These are phyloP conservation scores for Spathaspora sp. DNA, from an alignment of 1,139 yeast genomes.

Conservation along the genomic window DNA sequence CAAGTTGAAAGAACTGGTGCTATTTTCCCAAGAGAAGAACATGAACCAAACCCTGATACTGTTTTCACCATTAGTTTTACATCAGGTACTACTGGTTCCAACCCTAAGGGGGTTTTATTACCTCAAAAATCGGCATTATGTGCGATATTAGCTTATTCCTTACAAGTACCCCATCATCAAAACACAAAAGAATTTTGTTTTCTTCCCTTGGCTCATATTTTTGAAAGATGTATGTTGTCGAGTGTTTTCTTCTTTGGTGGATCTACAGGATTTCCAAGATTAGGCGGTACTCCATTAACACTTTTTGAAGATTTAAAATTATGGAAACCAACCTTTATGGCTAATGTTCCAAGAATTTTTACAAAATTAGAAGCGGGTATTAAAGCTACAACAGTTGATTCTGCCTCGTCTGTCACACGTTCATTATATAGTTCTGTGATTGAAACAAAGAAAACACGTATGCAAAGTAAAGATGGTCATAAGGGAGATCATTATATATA, in stretches of 20 bases:
- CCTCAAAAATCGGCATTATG: slow-evolving; percentile 31
- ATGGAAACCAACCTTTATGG: slow-evolving; percentile 52
- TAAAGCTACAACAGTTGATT: slow-evolving; percentile 37
- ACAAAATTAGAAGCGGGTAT: slow-evolving; percentile 59
- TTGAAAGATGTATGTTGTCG: slow-evolving; percentile 35
- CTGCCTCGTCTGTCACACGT: slow-evolving; percentile 17
- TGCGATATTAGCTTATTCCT: slow-evolving; percentile 14
- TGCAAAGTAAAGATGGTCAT: slow-evolving; percentile 20
- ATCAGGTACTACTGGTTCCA: slow-evolving; percentile 43
- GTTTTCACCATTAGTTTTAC: slow-evolving; percentile 42
- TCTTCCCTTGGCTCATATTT: slow-evolving; percentile 41
- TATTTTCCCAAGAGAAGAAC: slow-evolving; percentile 22
- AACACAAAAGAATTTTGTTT: slow-evolving; percentile 23
- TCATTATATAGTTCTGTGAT: slow-evolving; percentile 20
- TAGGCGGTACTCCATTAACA: slow-evolving; percentile 42
- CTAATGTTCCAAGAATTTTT: slow-evolving; percentile 66
- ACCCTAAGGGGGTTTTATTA: slow-evolving; percentile 41
- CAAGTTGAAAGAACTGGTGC: slow-evolving; percentile 32
- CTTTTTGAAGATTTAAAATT: slow-evolving; percentile 57
- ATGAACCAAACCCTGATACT: slow-evolving; percentile 30
- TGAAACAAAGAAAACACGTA: slow-evolving; percentile 20
- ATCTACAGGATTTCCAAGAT: slow-evolving; percentile 44
- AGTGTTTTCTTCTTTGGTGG: slow-evolving; percentile 34
- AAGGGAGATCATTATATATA: slow-evolving; percentile 35
- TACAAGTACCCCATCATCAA: slow-evolving; percentile 13